Percentiles rank a stretch among this genome's conserved stretches.
phyloP scores from a whole-genome alignment of 2,329 filamentous ascomycete genomes.

The Colletotrichum orbiculare region DNA sequence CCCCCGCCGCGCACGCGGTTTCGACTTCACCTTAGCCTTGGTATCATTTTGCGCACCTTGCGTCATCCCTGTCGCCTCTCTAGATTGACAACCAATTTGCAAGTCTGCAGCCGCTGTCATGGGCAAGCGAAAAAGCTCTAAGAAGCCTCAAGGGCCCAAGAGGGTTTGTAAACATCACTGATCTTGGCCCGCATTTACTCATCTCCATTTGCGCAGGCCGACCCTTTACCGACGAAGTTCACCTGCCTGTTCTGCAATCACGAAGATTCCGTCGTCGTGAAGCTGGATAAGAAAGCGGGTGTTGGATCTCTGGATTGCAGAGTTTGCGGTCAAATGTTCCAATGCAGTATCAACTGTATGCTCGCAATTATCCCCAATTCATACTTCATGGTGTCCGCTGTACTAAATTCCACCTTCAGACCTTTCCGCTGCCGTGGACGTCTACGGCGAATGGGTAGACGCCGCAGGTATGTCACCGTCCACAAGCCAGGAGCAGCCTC shows the following conservation, averaged over 20 bases:
- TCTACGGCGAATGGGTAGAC: conserved; percentile 98
- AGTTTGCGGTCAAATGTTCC: conserved; percentile 92
- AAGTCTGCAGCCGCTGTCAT: conserved; percentile 49
- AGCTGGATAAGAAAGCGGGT: conserved; percentile 92
- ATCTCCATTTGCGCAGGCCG: conserved; percentile 58
- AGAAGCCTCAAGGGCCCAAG: conserved; percentile 83
- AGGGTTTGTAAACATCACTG: conserved; percentile 68
- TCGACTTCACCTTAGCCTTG: no score
- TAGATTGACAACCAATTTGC: no score
- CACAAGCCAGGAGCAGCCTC: neutral
- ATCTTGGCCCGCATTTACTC: neutral
- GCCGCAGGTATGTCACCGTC: conserved; percentile 65
- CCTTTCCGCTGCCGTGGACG: conserved; percentile 90
- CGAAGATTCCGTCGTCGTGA: conserved; percentile 90
- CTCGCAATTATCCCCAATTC: conserved; percentile 34
- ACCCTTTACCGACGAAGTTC: conserved; percentile 84
- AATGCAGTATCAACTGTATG: conserved; percentile 92
- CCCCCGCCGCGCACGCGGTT: no score
- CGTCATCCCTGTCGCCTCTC: no score
- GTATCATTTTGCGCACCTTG: no score
- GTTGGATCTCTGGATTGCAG: conserved; percentile 90
- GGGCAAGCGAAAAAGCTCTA: conserved; percentile 94
- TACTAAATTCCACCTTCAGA: conserved; percentile 61
- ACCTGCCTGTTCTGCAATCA: conserved; percentile 99
- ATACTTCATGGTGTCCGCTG: conserved; percentile 8